Percentiles rank a stretch among this genome's conserved stretches.
phyloP scores from a whole-genome alignment of 345 rosid genomes.

The Eucalyptus lansdowneana region DNA sequence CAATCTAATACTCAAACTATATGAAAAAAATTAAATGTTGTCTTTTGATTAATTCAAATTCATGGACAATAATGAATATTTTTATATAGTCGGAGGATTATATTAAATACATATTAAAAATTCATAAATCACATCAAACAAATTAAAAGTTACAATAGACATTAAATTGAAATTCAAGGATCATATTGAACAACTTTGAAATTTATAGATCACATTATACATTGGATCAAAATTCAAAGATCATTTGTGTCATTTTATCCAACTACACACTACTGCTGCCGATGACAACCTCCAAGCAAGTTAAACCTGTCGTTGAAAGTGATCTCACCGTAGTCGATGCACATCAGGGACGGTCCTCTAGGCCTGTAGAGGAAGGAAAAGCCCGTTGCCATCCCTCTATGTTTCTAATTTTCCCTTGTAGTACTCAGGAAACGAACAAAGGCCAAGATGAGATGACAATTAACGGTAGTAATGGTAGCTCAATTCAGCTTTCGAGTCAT shows the following conservation, averaged over 20 bases:
- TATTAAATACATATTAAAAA: too few species aligned
- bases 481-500: background rate
- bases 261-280: too few species aligned
- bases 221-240: rapidly evolving
- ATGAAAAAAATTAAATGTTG: too few species aligned
- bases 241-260: too few species aligned
- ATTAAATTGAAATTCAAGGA: too few species aligned
- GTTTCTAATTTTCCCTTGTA: background rate
- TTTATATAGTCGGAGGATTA: rapidly evolving
- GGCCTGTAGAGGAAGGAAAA: background rate
- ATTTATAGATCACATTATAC: too few species aligned
- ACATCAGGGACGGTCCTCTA: background rate
- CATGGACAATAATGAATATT: too few species aligned
- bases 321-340: background rate
- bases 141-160: rapidly evolving
- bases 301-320: background rate
- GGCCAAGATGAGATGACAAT: background rate
- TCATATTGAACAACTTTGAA: rapidly evolving
- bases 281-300: background rate
- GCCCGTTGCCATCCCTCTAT: background rate
- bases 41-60: too few species aligned
- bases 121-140: rapidly evolving
- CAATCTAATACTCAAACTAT: too few species aligned
- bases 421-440: background rate
- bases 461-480: background rate